These are phyloP conservation scores for Tuber aestivum DNA, from an alignment of 495 filamentous ascomycete species.

Conservation along the genomic window DNA sequence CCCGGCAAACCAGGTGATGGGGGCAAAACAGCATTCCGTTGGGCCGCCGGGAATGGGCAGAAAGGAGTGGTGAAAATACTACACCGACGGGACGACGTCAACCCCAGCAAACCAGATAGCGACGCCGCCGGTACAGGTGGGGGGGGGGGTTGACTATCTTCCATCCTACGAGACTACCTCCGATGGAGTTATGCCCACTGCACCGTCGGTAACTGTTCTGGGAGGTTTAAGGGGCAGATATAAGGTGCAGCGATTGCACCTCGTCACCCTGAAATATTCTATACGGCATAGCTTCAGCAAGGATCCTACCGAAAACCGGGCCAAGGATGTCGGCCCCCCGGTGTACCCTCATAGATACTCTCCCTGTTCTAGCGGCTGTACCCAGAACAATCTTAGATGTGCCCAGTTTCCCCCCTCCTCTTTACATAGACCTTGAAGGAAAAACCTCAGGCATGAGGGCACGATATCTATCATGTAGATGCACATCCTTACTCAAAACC, in stretches of 20 bases:
- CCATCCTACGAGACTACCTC: background rate
- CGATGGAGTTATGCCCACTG: background rate
- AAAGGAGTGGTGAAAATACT: too few species aligned
- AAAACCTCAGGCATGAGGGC: conserved; percentile 49
- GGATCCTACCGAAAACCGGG: background rate
- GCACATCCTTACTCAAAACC: conserved; percentile 38
- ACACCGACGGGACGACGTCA: too few species aligned
- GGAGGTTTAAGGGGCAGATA: background rate
- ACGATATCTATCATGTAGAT: conserved; percentile 52
- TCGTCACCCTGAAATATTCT: background rate
- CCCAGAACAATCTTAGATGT: conserved; percentile 17
- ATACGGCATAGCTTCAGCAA: background rate
- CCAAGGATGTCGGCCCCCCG: background rate
- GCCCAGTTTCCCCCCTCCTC: conserved; percentile 43
- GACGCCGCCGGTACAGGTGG: too few species aligned
- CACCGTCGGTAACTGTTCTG: background rate
- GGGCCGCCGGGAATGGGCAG: too few species aligned
- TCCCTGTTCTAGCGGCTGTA: background rate
- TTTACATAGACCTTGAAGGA: conserved; percentile 57
- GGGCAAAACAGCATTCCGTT: too few species aligned
- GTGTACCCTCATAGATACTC: conserved; percentile 10
- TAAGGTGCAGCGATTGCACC: background rate
- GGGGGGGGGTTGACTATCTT: too few species aligned
- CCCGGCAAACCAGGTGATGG: too few species aligned
- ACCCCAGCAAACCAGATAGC: too few species aligned